A percentile compares a stretch with the other conserved stretches of the same genome.
These are phyloP conservation scores for Clonostachys solani DNA, from an alignment of 2,329 filamentous ascomycete species.

Conservation along the genomic window DNA sequence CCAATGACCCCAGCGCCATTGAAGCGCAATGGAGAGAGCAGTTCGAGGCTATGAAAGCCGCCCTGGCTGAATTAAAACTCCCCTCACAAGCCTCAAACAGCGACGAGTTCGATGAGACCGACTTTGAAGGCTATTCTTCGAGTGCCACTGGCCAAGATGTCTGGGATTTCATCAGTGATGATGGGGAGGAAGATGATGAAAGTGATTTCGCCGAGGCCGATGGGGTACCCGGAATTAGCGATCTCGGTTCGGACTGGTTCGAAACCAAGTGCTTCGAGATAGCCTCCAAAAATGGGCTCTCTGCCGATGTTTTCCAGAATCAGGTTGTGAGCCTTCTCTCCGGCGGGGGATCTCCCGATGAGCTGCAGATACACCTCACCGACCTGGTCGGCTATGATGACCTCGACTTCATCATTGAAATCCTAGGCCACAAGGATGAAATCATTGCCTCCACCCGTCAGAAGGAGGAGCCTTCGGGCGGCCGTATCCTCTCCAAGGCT, in stretches of 20 bases:
- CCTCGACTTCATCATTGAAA: slow-evolving; percentile 85
- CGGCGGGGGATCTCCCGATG: slow-evolving; percentile 68
- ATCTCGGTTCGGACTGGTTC: slow-evolving; percentile 68
- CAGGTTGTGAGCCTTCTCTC: slow-evolving; percentile 74
- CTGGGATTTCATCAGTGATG: slow-evolving; percentile 86
- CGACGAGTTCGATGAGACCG: slow-evolving; percentile 57
- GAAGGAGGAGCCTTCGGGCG: slow-evolving; percentile 17
- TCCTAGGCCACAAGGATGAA: slow-evolving; percentile 73
- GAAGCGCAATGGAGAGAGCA: slow-evolving; percentile 77
- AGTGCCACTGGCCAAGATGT: slow-evolving; percentile 73
- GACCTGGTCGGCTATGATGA: slow-evolving; percentile 93
- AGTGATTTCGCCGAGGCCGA: slow-evolving; percentile 57
- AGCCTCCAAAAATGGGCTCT: slow-evolving; percentile 61
- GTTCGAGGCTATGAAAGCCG: slow-evolving; percentile 79
- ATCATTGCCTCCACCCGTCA: slow-evolving; percentile 48
- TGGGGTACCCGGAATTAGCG: slow-evolving; percentile 15
- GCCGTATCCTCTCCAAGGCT: slow-evolving; percentile 61
- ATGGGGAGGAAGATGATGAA: slow-evolving; percentile 62
- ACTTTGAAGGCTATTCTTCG: slow-evolving; percentile 50
- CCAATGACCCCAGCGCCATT: slow-evolving; percentile 27
- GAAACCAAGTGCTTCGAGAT: slow-evolving; percentile 62
- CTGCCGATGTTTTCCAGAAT: slow-evolving; percentile 65
- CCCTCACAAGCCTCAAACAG: slow-evolving; percentile 28
- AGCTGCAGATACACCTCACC: slow-evolving; percentile 84
- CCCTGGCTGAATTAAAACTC: slow-evolving; percentile 67